Base-by-base conservation (phyloP, 305 asterid genomes). In the Fraxinus albicans region DNA sequence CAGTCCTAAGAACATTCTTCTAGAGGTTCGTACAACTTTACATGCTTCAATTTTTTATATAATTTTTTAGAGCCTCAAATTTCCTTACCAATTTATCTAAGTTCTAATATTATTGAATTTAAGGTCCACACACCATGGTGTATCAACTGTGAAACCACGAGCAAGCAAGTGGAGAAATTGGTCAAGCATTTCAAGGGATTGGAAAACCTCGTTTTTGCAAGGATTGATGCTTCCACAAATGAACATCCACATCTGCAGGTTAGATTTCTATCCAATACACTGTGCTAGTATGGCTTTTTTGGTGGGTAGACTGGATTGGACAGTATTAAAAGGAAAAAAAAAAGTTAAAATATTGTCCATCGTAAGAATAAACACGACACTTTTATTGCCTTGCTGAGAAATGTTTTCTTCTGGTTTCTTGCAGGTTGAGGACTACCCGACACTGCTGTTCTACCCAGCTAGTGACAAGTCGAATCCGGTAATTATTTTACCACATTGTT, bases 71-170 rank as follows among this genome's bases (percentile, higher is more conserved):
- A 65, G 36, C 75, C 75, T 69, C 75, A 69, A 69, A 29, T 60
- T 60, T 60, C 33, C 10, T 55, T n/a, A 8, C 7, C 31, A 7
- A 19, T 23, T 27, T 69, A 76, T 78, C 42, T 4, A 67, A 27
- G 74, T 8, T 27, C n/a, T 27, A 10, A 10, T 69, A 69, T 73
- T n/a, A 82, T 77, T 10, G 35, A 69, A 10, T 36, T 75, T 84
- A 84, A 95, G 99, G 94, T 96, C 84, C 92, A 94, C 81, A 90
- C 98, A 4, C 98, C 98, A 8, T 96, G 99, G 98, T 96, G 99
- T 93, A 89, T 94, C 83, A 88, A 87, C 73, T 96, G 99, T 67
- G 99, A 96, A 86, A 86, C 93, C 44, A 92, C 92, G 63, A 90
- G 92, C 96, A 96, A 96, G 88, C 97, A 96, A 77, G 82, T 94